Percentiles rank a stretch among this genome's conserved stretches.
phyloP scores from a whole-genome alignment of 1,284 basidiomycete genomes.

The Trametes hirsuta region DNA sequence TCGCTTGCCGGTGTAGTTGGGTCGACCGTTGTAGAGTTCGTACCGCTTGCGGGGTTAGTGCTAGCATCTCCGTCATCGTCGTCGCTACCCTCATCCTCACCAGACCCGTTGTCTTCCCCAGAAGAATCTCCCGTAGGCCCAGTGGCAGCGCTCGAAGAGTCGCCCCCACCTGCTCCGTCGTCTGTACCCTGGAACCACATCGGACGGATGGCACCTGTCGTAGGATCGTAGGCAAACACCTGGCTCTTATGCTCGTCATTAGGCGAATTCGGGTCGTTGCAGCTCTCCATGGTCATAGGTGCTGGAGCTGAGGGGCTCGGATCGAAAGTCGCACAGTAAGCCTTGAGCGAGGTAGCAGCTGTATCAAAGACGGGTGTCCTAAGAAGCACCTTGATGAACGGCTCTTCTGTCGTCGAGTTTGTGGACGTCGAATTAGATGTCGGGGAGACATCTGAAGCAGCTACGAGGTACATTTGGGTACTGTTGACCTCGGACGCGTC shows the following conservation, averaged over 20 bases:
- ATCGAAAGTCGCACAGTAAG: constrained; percentile 66
- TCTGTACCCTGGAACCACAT: constrained; percentile 43
- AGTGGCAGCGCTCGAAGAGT: constrained; percentile 26
- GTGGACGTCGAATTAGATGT: constrained; percentile 21
- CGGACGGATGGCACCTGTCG: constrained; percentile 53
- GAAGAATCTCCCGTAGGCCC: not conserved
- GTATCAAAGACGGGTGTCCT: constrained; percentile 50
- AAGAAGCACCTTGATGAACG: constrained; percentile 45
- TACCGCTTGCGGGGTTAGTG: constrained; percentile 8
- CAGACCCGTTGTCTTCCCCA: too few species aligned
- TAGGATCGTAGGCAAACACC: constrained; percentile 56
- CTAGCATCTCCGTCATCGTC: constrained; percentile 25
- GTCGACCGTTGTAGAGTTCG: constrained; percentile 18
- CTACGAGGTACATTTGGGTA: constrained; percentile 55
- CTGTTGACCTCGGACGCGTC: constrained; percentile 57
- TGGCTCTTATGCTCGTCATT: constrained; percentile 51
- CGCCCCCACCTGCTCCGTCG: not conserved
- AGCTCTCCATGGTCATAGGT: constrained; percentile 53
- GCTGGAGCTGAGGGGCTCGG: constrained; percentile 49
- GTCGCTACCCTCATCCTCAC: not conserved
- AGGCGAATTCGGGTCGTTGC: constrained; percentile 31
- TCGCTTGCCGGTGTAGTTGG: constrained; percentile 22
- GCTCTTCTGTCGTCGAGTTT: constrained; percentile 8
- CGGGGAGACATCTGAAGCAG: constrained; percentile 23
- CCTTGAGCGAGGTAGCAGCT: constrained; percentile 37